Percentiles rank a stretch among this genome's conserved stretches.
These are phyloP conservation scores for Pisolithus marmoratus DNA, from an alignment of 768 basidiomycete species.

Conservation along the genomic window DNA sequence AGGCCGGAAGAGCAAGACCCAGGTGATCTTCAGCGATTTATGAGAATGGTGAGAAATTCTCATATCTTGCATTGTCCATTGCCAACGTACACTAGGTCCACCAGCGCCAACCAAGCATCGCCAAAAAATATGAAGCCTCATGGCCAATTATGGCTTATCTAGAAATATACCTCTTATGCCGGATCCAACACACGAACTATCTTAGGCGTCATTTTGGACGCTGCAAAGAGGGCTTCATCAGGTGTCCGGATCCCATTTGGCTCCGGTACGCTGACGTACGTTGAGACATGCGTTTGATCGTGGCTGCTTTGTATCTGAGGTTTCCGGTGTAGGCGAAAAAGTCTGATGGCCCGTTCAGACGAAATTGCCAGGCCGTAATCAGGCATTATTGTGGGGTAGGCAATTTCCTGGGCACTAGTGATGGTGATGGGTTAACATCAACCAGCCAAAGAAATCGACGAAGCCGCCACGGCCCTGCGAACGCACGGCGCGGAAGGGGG, in stretches of 20 bases:
- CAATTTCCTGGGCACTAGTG: background rate
- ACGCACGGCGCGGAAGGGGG: background rate
- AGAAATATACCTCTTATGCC: conserved; percentile 8
- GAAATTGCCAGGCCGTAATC: background rate
- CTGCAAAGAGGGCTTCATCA: background rate
- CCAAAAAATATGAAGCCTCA: conserved; percentile 8
- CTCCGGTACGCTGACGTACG: conserved; percentile 5
- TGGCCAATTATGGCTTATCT: conserved; percentile 11
- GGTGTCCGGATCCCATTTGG: conserved; percentile 8
- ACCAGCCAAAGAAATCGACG: background rate
- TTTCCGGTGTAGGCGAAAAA: background rate
- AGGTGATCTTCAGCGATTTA: conserved; percentile 4
- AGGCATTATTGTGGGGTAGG: background rate
- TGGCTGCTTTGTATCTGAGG: background rate
- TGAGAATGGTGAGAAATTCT: conserved; percentile 8
- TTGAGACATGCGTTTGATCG: background rate
- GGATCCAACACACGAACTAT: background rate
- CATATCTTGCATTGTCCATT: background rate
- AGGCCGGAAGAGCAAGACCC: conserved; percentile 12
- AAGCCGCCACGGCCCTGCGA: background rate
- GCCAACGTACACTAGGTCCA: background rate
- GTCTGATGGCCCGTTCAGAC: background rate
- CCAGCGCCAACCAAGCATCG: conserved; percentile 3
- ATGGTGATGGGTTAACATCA: background rate
- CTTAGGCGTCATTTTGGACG: no score